Conservation (phyloP, 2,329 filamentous ascomycete genomes). For the Thyridium curvatum region DNA sequence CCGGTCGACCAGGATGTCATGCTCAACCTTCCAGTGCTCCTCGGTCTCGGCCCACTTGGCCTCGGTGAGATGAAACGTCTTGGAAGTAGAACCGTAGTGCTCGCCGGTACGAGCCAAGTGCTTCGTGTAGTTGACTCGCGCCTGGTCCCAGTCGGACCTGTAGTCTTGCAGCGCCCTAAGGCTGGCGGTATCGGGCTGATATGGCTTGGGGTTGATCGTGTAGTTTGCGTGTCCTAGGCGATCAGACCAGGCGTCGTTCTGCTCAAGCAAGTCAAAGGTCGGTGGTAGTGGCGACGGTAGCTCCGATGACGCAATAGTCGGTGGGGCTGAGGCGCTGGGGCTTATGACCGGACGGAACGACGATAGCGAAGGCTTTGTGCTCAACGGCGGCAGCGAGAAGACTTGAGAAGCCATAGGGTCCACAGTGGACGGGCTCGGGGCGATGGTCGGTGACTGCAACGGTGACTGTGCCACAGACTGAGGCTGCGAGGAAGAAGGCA, state of each 20-base stretch:
- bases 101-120: conserved; percentile 83
- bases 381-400: conserved; percentile 64
- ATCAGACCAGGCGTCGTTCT: conserved; percentile 76
- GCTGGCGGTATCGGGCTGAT: conserved; percentile 61
- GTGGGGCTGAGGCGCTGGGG: conserved; percentile 57
- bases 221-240: conserved; percentile 91
- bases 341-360: conserved; percentile 63
- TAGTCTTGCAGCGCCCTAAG: conserved; percentile 54
- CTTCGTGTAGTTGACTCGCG: conserved; percentile 80
- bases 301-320: conserved; percentile 35
- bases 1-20: conserved; percentile 57
- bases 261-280: conserved; percentile 45
- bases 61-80: conserved; percentile 78
- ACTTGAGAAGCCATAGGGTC: conserved; percentile 30
- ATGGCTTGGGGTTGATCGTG: conserved; percentile 77
- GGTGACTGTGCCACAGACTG: conserved; percentile 65
- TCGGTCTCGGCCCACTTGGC: conserved; percentile 85
- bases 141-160: conserved; percentile 74
- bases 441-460: conserved; percentile 78
- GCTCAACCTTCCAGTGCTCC: conserved; percentile 62
- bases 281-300: conserved; percentile 33
- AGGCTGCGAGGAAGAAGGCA: conserved; percentile 23
- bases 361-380: conserved; percentile 67
- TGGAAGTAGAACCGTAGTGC: conserved; percentile 85
- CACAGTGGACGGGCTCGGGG: conserved; percentile 36